These are phyloP conservation scores for Lasiosphaeria hispida DNA, from an alignment of 495 filamentous ascomycete species.

Conservation along the genomic window DNA sequence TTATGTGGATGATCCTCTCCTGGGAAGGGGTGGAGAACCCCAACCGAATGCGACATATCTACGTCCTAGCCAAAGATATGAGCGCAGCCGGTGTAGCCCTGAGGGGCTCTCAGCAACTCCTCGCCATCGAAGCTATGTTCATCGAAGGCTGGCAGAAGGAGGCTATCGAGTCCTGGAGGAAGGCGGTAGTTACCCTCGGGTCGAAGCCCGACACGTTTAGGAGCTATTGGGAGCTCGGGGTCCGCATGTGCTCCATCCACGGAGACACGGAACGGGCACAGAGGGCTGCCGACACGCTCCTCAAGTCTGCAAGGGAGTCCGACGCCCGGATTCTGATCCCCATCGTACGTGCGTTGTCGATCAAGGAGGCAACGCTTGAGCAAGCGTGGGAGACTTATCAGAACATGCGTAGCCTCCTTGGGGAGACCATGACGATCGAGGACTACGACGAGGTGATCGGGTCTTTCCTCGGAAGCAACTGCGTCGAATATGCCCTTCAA, in stretches of 20 bases:
- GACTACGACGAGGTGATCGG: conserved; percentile 72
- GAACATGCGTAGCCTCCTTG: conserved; percentile 57
- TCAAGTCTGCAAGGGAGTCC: conserved; percentile 46
- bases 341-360: conserved; percentile 54
- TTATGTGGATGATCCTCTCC: conserved; percentile 51
- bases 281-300: conserved; percentile 57
- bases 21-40: conserved; percentile 38
- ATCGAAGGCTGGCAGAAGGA: conserved; percentile 54
- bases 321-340: conserved; percentile 63
- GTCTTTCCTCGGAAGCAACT: conserved; percentile 57
- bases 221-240: conserved; percentile 66
- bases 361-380: conserved; percentile 32
- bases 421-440: conserved; percentile 62
- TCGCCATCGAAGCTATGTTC: conserved; percentile 64
- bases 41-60: conserved; percentile 58
- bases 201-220: conserved; percentile 50
- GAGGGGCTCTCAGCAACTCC: conserved; percentile 54
- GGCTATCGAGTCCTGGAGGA: conserved; percentile 66
- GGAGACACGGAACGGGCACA: conserved; percentile 63
- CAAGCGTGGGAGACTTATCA: conserved; percentile 69
- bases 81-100: conserved; percentile 51
- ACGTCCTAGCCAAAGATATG: conserved; percentile 61
- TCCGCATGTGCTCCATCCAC: conserved; percentile 60
- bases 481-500: conserved; percentile 62
- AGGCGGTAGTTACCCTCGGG: conserved; percentile 51